Conservation (phyloP, 352 stramenopile genomes). For the Globisporangium heterothallicum region DNA sequence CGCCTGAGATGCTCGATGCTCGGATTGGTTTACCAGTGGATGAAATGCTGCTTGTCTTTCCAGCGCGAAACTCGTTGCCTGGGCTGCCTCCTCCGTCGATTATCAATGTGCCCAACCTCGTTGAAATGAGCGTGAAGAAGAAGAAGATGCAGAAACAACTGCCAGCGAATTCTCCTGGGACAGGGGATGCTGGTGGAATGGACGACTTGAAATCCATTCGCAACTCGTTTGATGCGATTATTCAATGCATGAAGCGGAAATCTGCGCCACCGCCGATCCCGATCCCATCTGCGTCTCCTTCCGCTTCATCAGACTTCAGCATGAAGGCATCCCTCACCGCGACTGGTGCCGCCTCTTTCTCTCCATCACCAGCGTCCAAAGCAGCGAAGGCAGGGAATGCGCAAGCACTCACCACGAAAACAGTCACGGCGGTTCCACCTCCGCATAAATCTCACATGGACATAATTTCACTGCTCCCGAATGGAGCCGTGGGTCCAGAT, state of each 20-base stretch:
- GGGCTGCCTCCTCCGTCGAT: conserved; percentile 67
- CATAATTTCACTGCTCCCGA: conserved; percentile 60
- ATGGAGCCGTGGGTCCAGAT: conserved; percentile 47
- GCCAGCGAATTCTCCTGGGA: conserved; percentile 4
- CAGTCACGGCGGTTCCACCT: conserved; percentile 25
- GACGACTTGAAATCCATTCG: conserved; percentile 78
- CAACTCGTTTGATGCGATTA: conserved; percentile 77
- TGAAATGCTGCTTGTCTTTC: conserved; percentile 57
- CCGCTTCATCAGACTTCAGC: conserved; percentile 9
- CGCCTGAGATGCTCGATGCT: conserved; percentile 41
- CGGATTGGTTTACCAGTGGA: conserved; percentile 50
- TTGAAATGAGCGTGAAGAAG: conserved; percentile 48
- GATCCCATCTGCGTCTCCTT: conserved; percentile 26
- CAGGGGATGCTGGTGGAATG: conserved; percentile 22
- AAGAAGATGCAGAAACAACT: conserved; percentile 38
- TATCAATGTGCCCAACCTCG: conserved; percentile 34
- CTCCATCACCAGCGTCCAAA: conserved; percentile 12
- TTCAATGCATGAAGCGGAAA: conserved; percentile 85
- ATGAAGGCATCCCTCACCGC: conserved; percentile 14
- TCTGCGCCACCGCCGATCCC: conserved; percentile 65
- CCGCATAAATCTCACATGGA: conserved; percentile 81
- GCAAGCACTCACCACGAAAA: conserved; percentile 12
- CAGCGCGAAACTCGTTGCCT: conserved; percentile 41
- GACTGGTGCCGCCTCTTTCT: conserved; percentile 8
- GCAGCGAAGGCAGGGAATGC: conserved; percentile 2